A percentile compares a stretch with the other conserved stretches of the same genome.
These are phyloP conservation scores for Lotmaria passim DNA, from an alignment of 208 protist genomes.

Conservation along the genomic window DNA sequence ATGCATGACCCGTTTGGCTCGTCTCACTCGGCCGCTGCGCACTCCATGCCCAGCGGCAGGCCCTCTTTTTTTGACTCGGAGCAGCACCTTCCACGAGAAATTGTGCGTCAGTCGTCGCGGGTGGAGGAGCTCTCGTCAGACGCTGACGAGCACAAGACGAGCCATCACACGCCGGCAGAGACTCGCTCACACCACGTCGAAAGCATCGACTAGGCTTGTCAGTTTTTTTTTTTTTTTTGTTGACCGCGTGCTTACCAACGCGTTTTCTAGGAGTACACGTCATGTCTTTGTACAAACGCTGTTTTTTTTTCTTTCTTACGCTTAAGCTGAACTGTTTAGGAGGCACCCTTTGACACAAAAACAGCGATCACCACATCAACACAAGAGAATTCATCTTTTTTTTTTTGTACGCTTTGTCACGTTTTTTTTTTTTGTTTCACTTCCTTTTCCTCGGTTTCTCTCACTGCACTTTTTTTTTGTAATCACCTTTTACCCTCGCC, in stretches of 20 bases:
- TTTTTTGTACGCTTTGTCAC: too few species aligned
- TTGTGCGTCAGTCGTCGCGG: slow-evolving; percentile 32
- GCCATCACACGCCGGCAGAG: background rate
- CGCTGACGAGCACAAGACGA: slow-evolving; percentile 1
- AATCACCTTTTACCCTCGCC: background rate
- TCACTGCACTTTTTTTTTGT: background rate
- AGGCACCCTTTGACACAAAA: too few species aligned
- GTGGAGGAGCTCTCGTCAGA: slow-evolving; percentile 35
- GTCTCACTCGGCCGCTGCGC: background rate
- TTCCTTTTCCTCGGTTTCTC: background rate
- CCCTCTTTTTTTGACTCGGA: slow-evolving; percentile 9
- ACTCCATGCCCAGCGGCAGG: background rate
- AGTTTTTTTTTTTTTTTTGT: too few species aligned
- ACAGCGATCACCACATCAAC: too few species aligned
- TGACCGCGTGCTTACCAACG: too few species aligned
- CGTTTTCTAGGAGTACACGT: too few species aligned
- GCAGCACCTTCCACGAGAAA: slow-evolving; percentile 6
- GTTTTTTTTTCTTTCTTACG: too few species aligned
- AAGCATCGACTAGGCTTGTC: slow-evolving; percentile 19
- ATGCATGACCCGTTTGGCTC: slow-evolving; percentile 9
- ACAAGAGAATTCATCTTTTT: too few species aligned
- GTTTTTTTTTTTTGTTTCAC: background rate
- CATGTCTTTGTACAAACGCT: too few species aligned
- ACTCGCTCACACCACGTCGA: slow-evolving; percentile 6
- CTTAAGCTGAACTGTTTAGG: too few species aligned